These are phyloP conservation scores for Ophiocordyceps camponoti-floridani DNA, from an alignment of 2,329 filamentous ascomycete species.

Conservation along the genomic window DNA sequence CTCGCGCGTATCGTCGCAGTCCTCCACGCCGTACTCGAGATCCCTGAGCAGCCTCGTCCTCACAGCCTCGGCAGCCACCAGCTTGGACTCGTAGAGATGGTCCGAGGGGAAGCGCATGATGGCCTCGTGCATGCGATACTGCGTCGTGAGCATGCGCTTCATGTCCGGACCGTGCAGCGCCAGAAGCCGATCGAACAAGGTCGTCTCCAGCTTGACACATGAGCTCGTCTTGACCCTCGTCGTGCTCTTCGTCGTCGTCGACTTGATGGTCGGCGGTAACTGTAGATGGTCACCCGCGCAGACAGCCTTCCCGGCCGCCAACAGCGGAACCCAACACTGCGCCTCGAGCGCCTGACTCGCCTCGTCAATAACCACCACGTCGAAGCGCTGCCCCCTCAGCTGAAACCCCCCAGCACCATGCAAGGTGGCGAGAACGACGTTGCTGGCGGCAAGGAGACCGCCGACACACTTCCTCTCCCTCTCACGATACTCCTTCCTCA, in stretches of 20 bases:
- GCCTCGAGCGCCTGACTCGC: constrained; percentile 91
- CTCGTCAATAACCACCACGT: constrained; percentile 91
- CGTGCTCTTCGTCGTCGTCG: constrained; percentile 33
- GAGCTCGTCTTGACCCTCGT: constrained; percentile 22
- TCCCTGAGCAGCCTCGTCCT: constrained; percentile 57
- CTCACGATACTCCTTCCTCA: constrained; percentile 77
- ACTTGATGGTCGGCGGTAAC: constrained; percentile 87
- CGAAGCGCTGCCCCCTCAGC: constrained; percentile 63
- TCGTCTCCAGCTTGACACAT: constrained; percentile 59
- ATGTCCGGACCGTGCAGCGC: constrained; percentile 63
- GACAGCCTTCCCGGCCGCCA: constrained; percentile 67
- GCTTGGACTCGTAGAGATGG: constrained; percentile 66
- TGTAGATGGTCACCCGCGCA: constrained; percentile 91
- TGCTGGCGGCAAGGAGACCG: constrained; percentile 56
- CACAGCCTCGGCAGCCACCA: constrained; percentile 68
- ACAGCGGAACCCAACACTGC: constrained; percentile 86
- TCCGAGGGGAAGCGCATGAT: constrained; percentile 93
- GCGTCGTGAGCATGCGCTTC: constrained; percentile 88
- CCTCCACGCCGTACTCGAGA: constrained; percentile 57
- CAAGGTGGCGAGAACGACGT: constrained; percentile 79
- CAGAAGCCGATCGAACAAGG: constrained; percentile 79
- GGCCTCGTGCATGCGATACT: constrained; percentile 93
- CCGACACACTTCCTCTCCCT: constrained; percentile 68
- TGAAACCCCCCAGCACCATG: constrained; percentile 84
- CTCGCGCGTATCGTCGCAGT: constrained; percentile 73